Base-by-base conservation (phyloP, 768 basidiomycete genomes). In the Auricularia sp. region DNA sequence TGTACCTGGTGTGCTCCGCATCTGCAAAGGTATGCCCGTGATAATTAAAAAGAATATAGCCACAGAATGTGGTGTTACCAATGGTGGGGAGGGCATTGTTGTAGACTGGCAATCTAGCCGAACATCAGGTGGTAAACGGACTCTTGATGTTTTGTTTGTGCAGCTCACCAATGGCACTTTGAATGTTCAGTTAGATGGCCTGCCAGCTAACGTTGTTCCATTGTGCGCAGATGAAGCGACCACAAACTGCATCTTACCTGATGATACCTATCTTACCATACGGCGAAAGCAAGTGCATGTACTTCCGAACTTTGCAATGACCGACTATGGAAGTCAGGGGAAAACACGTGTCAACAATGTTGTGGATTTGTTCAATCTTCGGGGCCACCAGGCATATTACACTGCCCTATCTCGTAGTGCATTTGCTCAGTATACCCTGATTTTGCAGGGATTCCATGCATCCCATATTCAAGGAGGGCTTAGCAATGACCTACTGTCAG, bases 11-110 rank as follows among this genome's bases (percentile, higher is more conserved):
- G 35, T 47, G 11, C 63, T 71, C 33, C n/a, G 14, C 3, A n/a
- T 72, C 5, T 71, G 71, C 61, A 12, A 36, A 3, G 71, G 70
- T 11, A 64, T 72, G 64, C 71, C 70, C 6, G 69, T 72, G 3
- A 44, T 72, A 59, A 34, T 71, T 1, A 68, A 71, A 44, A 16
- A 64, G 11, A 71, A 71, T 60, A 66, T 67, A 34, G 71, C 70
- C 10, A 71, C 69, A 47, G 67, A 72, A 51, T 64, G 67, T 12
- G 69, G 71, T 63, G 71, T 66, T 0, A 72, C 69, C 3, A 70
- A 72, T 64, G 70, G 71, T 18, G 69, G 69, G 5, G 71, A 72
- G 62, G 70, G 44, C 1, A 53, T 23, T 14, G 69, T 71, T 7
- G 51, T 64, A 3, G 65, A 56, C 23, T 70, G 69, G 68, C 33